These are phyloP conservation scores for Ambispora gerdemannii DNA, from an alignment of 192 early-diverging fungal species.

Conservation along the genomic window DNA sequence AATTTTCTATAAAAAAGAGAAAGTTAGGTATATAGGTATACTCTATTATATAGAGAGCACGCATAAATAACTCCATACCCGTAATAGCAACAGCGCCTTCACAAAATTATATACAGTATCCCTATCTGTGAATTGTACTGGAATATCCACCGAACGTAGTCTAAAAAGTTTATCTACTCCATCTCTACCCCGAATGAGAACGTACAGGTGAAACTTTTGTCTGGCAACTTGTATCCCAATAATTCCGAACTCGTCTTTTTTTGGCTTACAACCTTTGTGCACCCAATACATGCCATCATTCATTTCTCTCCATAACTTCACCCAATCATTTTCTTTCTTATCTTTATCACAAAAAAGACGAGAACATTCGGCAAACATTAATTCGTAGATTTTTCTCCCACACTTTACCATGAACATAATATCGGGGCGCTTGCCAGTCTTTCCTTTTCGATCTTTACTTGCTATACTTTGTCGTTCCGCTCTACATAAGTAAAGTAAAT, in stretches of 20 bases:
- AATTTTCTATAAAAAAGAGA: no score
- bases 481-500: no score
- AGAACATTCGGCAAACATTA: not conserved
- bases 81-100: no score
- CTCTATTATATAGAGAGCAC: no score
- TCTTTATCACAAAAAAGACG: not conserved
- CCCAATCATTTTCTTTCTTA: not conserved
- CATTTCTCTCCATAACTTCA: not conserved
- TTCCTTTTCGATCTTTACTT: not conserved
- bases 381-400: not conserved
- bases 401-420: not conserved
- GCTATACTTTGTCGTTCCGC: not conserved
- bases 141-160: no score
- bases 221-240: not conserved
- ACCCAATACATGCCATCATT: not conserved
- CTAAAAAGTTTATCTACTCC: no score
- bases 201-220: no score
- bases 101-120: no score
- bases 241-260: not conserved
- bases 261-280: not conserved
- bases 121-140: no score
- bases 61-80: no score
- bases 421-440: not conserved
- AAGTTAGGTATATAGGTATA: no score
- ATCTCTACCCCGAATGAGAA: no score